Evolutionary conservation across 2,329 filamentous ascomycete species (phyloP).

Genomic region (Beauveria brongniartii): DNA sequence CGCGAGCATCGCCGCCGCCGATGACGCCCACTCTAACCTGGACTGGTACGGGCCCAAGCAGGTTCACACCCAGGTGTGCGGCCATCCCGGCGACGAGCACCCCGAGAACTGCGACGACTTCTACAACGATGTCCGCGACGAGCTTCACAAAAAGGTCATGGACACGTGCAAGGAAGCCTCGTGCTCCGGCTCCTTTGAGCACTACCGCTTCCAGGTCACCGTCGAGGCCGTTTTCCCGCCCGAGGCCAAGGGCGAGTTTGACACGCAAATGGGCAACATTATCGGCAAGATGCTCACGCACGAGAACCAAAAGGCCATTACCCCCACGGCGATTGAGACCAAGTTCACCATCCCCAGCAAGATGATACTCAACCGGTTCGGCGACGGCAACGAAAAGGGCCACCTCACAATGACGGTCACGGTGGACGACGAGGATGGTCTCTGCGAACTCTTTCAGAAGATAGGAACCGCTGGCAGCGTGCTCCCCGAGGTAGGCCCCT

Average conservation of each 20-base stretch:
- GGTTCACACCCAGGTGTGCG: conserved; percentile 11
- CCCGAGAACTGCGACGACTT: conserved; percentile 12
- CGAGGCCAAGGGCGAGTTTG: conserved; percentile 12
- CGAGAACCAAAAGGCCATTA: conserved; percentile 11
- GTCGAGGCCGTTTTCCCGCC: conserved; percentile 12
- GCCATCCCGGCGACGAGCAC: conserved; percentile 10
- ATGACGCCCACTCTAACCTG: conserved; percentile 11
- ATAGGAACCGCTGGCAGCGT: conserved; percentile 11
- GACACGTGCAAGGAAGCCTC: conserved; percentile 10
- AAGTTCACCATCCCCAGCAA: conserved; percentile 12
- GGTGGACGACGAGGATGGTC: conserved; percentile 8
- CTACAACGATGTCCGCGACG: conserved; percentile 9
- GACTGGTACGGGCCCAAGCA: conserved; percentile 12
- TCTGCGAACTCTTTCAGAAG: conserved; percentile 11
- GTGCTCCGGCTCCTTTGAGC: conserved; percentile 11
- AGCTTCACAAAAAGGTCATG: conserved; percentile 12
- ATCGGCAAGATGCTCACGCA: conserved; percentile 10
- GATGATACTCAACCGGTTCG: conserved; percentile 13
- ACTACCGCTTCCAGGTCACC: conserved; percentile 8
- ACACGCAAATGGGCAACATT: conserved; percentile 10
- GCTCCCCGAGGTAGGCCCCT: conserved; percentile 9
- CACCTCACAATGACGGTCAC: conserved; percentile 9
- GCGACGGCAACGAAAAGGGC: conserved; percentile 12
- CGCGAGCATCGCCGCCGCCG: neutral
- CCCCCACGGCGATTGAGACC: conserved; percentile 9